phyloP scores from a whole-genome alignment of 164 flowering plant genomes.

The Tetrastigma voinierianum region DNA sequence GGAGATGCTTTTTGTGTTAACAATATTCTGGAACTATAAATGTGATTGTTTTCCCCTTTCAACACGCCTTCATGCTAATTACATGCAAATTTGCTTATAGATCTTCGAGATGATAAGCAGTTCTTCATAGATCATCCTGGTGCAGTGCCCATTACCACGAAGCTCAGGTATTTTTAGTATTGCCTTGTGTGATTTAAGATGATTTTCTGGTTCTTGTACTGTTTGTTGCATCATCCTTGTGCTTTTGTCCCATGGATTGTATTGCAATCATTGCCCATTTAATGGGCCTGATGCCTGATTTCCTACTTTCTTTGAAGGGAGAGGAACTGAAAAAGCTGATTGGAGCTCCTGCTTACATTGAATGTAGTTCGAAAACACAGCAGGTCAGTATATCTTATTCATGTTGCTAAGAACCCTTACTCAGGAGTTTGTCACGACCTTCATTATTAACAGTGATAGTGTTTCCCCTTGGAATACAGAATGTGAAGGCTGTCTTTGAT shows the following conservation, averaged over 20 bases:
- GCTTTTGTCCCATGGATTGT: no score
- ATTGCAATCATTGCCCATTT: no score
- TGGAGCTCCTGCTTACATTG: constrained; percentile 87
- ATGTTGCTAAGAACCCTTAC: neutral
- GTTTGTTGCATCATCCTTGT: no score
- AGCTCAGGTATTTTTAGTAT: constrained; percentile 44
- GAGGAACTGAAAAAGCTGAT: constrained; percentile 80
- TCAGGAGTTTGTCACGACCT: neutral
- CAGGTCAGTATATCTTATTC: constrained; percentile 39
- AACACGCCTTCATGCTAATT: neutral
- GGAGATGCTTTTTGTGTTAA: neutral
- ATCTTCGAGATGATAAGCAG: constrained; percentile 93
- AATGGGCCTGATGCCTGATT: constrained; percentile 4
- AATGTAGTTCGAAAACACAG: constrained; percentile 87
- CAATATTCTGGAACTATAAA: neutral
- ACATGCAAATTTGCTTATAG: constrained; percentile 30
- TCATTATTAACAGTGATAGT: neutral
- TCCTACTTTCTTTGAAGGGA: constrained; percentile 47
- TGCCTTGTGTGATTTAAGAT: neutral
- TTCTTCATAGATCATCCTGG: constrained; percentile 85
- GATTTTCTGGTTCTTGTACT: no score
- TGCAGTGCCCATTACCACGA: constrained; percentile 82
- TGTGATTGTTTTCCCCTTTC: no score
- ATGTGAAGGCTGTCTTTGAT: constrained; percentile 93
- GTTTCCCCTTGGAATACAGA: constrained; percentile 39